Evolutionary conservation across 306 rosid genomes (phyloP).

Genomic region (Prunus salicina): DNA sequence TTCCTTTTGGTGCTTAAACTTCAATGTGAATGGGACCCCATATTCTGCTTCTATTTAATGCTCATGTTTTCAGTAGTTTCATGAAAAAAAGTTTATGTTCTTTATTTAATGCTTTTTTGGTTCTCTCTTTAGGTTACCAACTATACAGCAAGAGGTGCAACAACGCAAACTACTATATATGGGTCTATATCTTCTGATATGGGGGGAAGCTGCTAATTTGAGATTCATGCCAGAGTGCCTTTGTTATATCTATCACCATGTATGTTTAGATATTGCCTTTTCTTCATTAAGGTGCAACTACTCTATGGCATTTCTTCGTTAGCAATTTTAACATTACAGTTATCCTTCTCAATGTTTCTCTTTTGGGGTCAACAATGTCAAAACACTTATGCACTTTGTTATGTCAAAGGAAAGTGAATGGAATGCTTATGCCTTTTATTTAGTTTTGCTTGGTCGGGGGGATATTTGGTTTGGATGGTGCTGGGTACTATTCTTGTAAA

Average conservation of each 20-base stretch:
- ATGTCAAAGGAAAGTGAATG: not conserved
- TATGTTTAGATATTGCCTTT: constrained; percentile 26
- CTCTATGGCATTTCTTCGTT: not conserved
- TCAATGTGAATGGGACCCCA: not conserved
- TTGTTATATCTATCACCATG: constrained; percentile 97
- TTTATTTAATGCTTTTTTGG: not conserved
- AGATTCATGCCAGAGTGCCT: constrained; percentile 99
- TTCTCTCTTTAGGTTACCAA: constrained; percentile 76
- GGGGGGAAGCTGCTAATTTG: constrained; percentile 99
- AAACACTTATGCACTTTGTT: not conserved
- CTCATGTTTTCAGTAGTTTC: not conserved
- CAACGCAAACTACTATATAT: constrained; percentile 93
- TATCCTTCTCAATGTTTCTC: not conserved
- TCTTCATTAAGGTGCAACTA: not conserved
- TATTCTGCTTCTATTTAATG: not conserved
- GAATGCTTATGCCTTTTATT: not conserved
- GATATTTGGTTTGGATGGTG: not conserved
- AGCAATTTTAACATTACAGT: not conserved
- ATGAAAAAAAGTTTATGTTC: too few relatives aligned
- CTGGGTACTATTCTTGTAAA: too few relatives aligned
- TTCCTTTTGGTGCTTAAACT: not conserved
- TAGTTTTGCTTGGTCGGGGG: not conserved
- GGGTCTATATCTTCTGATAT: constrained; percentile 95
- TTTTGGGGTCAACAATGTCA: not conserved
- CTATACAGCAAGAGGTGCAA: constrained; percentile 98